phyloP scores from a whole-genome alignment of 495 filamentous ascomycete genomes.

The Aspergillus egyptiacus region DNA sequence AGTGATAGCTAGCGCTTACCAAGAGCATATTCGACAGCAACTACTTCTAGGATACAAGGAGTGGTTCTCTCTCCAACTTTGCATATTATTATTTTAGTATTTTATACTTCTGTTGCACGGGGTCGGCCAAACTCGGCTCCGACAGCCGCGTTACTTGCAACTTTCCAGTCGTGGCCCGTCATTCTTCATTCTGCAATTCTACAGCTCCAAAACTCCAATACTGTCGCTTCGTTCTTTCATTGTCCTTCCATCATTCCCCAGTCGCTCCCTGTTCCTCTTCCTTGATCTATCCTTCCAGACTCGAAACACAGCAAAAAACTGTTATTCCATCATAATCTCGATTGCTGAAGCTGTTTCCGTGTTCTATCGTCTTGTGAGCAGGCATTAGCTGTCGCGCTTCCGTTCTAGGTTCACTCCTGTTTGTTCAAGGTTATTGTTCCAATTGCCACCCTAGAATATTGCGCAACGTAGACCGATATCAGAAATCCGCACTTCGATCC shows the following conservation, averaged over 20 bases:
- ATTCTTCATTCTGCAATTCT: conserved; percentile 10
- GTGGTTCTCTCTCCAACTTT: no score
- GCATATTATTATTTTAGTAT: no score
- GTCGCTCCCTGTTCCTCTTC: conserved; percentile 4
- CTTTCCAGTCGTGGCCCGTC: neutral
- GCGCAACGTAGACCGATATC: conserved; percentile 12
- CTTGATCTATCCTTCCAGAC: neutral
- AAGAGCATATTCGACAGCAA: no score
- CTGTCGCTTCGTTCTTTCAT: neutral
- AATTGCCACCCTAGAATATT: neutral
- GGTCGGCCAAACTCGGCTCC: conserved; percentile 14
- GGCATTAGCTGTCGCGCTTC: conserved; percentile 7
- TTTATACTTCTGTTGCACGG: neutral
- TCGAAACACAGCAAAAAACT: neutral
- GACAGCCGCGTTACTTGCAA: conserved; percentile 2
- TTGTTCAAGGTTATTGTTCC: neutral
- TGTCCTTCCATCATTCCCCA: conserved; percentile 18
- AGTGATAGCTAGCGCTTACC: no score
- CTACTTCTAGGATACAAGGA: no score
- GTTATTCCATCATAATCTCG: neutral
- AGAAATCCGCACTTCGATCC: neutral
- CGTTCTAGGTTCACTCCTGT: neutral
- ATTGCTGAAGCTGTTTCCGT: conserved; percentile 6
- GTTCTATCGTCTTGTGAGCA: conserved; percentile 12
- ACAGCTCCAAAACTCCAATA: conserved; percentile 10